These are phyloP conservation scores for Hibiscus syriacus DNA, from an alignment of 345 rosid species.

Conservation along the genomic window DNA sequence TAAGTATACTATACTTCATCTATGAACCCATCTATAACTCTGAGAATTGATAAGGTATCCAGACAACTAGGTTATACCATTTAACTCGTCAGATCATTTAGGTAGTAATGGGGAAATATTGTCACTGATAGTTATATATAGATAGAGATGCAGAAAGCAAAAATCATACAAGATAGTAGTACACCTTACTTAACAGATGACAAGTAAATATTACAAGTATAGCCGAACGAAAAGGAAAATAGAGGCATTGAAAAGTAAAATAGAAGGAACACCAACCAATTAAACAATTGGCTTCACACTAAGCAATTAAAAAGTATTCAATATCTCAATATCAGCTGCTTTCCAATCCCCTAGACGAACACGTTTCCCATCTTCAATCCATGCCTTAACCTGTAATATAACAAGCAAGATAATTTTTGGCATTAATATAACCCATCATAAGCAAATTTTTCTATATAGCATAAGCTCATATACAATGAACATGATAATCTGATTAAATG, in stretches of 20 bases:
- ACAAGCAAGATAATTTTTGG: slow-evolving; percentile 10
- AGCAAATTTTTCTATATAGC: background rate
- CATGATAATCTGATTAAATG: background rate
- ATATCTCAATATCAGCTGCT: slow-evolving; percentile 85
- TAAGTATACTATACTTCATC: background rate
- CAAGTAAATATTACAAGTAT: background rate
- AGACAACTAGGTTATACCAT: background rate
- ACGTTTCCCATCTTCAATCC: slow-evolving; percentile 80
- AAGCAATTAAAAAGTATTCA: slow-evolving; percentile 91
- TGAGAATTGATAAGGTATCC: background rate
- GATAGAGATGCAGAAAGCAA: background rate
- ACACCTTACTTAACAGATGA: background rate
- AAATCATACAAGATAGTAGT: background rate
- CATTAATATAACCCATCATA: background rate
- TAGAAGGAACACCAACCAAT: slow-evolving; percentile 42
- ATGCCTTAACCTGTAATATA: slow-evolving; percentile 57
- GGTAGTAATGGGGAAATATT: background rate
- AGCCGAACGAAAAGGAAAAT: background rate
- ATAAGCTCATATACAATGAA: background rate
- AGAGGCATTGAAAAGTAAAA: background rate
- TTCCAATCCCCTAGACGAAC: slow-evolving; percentile 97
- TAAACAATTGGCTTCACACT: slow-evolving; percentile 97
- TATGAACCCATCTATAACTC: background rate
- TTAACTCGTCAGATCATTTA: background rate
- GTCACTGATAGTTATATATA: background rate